Conservation (phyloP, 495 filamentous ascomycete genomes). For the Schizothecium vesticola region DNA sequence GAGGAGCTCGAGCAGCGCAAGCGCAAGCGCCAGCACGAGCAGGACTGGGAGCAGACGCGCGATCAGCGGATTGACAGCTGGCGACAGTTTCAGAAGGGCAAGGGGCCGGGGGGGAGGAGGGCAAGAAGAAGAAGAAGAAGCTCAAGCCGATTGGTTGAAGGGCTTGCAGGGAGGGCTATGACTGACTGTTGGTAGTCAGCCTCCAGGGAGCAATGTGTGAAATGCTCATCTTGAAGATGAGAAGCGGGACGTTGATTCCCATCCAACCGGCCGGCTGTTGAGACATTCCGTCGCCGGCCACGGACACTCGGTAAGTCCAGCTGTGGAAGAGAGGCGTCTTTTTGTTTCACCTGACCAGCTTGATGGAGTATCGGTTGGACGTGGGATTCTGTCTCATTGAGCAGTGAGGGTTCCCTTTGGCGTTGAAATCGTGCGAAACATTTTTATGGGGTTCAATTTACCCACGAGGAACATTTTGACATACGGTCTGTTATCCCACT, state of each 20-base stretch:
- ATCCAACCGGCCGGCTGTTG: background rate
- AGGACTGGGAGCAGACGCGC: constrained; percentile 88
- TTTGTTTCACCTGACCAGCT: constrained; percentile 13
- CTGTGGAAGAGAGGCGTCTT: background rate
- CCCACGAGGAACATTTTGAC: background rate
- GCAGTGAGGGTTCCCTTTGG: background rate
- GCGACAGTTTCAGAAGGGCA: constrained; percentile 82
- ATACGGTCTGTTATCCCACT: background rate
- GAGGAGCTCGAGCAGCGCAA: constrained; percentile 84
- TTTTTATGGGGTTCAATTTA: background rate
- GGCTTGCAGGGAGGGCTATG: background rate
- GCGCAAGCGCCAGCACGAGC: constrained; percentile 85
- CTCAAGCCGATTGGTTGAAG: constrained; percentile 51
- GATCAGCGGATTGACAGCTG: constrained; percentile 91
- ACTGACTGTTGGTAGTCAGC: background rate
- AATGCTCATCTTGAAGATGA: background rate
- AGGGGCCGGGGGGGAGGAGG: constrained; percentile 49
- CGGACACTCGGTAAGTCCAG: constrained; percentile 33
- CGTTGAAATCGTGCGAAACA: background rate
- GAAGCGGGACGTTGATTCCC: background rate
- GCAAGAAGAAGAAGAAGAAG: constrained; percentile 95
- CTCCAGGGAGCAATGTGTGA: background rate
- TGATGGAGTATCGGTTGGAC: background rate
- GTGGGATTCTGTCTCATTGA: background rate
- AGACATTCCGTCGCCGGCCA: background rate